Base-by-base conservation (phyloP, 352 stramenopile genomes). In the Thraustochytrium striatum region DNA sequence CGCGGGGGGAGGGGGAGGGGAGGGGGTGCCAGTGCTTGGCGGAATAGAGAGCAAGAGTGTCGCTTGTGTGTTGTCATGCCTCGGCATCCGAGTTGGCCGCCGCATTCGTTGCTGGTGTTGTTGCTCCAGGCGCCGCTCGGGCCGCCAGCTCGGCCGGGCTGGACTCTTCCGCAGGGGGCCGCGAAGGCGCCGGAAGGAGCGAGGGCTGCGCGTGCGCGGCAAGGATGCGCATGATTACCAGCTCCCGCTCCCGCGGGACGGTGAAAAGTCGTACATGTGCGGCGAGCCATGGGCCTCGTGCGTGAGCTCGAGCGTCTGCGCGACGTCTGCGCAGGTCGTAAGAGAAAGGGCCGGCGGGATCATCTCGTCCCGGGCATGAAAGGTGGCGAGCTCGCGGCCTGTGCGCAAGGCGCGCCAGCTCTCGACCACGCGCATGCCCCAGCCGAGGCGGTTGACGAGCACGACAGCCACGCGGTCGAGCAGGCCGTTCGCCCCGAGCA, bases 261-360 rank as follows among this genome's bases (percentile, higher is more conserved):
- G 38, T 38, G 36, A 57, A 70, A 70, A 70, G n/a, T 70, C 59
- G 41, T 70, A 70, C 59, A 70, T 70, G 41, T 70, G 59, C 36
- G 59, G 59, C 19, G 50, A 33, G 21, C 35, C 33, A 52, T 38
- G 16, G 59, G 2, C 5, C 33, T 33, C 50, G 1, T n/a, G n/a
- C n/a, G 59, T 57, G 59, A 70, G 59, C 33, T 28, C 41, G 59
- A 70, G 11, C 13, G 11, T 30, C 16, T 50, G 25, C 19, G 35
- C 21, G 9, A 38, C 21, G 50, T 75, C 65, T 39, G 25, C 9
- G 30, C 5, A 11, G 13, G 25, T 21, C 21, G 52, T 16, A 3
- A 75, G 41, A 32, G 65, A 75, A 13, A 61, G 41, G 30, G 25
- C 30, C 25, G 44, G n/a, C 16, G 65, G 65, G 36, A 75, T 75